Evolutionary conservation across 306 rosid species (phyloP), one percentile per base, ranked within the genome.

Genomic region (Inga leiocalycina): DNA sequence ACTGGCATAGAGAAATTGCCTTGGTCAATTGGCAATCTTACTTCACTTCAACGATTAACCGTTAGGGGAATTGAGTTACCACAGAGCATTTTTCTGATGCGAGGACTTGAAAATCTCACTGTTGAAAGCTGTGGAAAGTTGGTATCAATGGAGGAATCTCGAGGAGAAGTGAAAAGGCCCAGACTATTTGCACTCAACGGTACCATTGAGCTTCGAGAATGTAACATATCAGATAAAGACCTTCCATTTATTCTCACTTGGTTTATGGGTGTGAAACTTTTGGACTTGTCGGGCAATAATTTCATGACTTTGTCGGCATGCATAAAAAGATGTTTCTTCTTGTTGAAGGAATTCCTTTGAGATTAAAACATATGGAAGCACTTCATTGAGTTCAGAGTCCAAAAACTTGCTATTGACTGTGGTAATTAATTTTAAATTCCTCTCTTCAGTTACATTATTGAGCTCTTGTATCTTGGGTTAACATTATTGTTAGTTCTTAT

Each of bases 391-490:
- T 56, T n/a, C 62, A 6, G 20, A 35, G 6, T 12, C 80, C 3
- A 46, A 0, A 74, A 65, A 24, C 34, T 12, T 37, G 34, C 43
- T 81, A n/a, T 39, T 81, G 10, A 35, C 14, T 51, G 35, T 75
- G 80, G 80, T 39, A 54, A 54, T 37, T 74, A 74, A 14, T 62
- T 81, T 34, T 11, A 11, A 37, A 39, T 39, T 39, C 43, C 43
- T 16, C 32, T 61, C 2, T 4, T 22, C 10, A 10, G 5, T 22
- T 61, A 52, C 57, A 52, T 52, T 6, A 52, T 52, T 16, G 17
- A 15, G 9, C 57, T 51, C 57, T 52, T 49, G 19, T 14, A 48
- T 3, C 0, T 48, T 12, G 5, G 0, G 43, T 39, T 39, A 39
- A 39, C 0, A 39, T 1, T 1, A 39, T 39, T 5, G 43, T 5